phyloP scores from a whole-genome alignment of 2,329 filamentous ascomycete species.

The Mycocentrospora acerina region DNA sequence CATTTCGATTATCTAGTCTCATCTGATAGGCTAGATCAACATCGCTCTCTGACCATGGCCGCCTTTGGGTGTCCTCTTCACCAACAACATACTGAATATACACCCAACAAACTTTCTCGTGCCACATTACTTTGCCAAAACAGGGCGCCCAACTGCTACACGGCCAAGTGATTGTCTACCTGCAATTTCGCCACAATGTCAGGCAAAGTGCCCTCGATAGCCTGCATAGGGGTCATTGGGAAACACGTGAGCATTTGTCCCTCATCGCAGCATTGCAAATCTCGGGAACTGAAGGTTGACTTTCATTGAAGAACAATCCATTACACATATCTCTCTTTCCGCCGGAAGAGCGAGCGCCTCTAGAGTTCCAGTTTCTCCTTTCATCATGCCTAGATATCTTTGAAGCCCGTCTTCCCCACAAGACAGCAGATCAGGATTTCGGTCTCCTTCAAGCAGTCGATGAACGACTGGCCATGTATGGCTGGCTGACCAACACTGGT shows the following conservation, averaged over 20 bases:
- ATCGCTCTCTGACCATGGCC: slow-evolving; percentile 21
- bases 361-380: slow-evolving; percentile 90
- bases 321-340: slow-evolving; percentile 91
- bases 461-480: slow-evolving; percentile 89
- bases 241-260: slow-evolving; percentile 67
- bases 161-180: background rate
- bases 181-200: slow-evolving; percentile 38
- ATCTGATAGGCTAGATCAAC: slow-evolving; percentile 34
- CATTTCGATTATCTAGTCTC: slow-evolving; percentile 31
- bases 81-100: no score
- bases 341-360: slow-evolving; percentile 67
- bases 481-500: slow-evolving; percentile 94
- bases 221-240: slow-evolving; percentile 90
- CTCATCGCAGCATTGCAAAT: no score
- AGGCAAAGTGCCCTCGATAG: slow-evolving; percentile 69
- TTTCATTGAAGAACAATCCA: slow-evolving; percentile 79
- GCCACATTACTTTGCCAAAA: no score
- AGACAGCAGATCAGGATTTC: slow-evolving; percentile 77
- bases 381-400: slow-evolving; percentile 93
- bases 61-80: slow-evolving; percentile 23
- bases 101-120: no score
- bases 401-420: slow-evolving; percentile 75
- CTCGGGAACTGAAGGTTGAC: slow-evolving; percentile 8
- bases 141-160: no score
- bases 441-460: slow-evolving; percentile 91